These are phyloP conservation scores for Neckera pumila DNA, from an alignment of 225 moss, liverwort and hornwort species.

Conservation along the genomic window DNA sequence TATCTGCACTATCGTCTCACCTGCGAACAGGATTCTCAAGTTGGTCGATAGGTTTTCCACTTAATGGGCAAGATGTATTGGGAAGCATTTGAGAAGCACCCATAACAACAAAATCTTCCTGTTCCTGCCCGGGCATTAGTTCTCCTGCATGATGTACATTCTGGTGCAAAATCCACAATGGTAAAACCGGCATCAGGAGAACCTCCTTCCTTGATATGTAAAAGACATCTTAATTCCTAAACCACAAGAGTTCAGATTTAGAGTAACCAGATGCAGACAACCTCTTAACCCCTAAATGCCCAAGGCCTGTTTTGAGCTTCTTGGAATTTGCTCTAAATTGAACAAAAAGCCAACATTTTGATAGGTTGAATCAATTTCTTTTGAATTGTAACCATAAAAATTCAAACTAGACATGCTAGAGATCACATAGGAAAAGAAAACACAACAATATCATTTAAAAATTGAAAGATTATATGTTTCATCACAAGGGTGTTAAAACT, in stretches of 20 bases:
- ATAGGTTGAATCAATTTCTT: too few relatives aligned
- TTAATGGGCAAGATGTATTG: conserved; percentile 66
- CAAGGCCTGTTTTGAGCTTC: too few relatives aligned
- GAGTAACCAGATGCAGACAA: background rate
- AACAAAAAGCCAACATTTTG: too few relatives aligned
- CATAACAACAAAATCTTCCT: conserved; percentile 85
- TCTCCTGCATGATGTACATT: conserved; percentile 88
- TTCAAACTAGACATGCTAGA: too few relatives aligned
- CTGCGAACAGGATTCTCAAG: conserved; percentile 86
- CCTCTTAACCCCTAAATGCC: too few relatives aligned
- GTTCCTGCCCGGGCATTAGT: conserved; percentile 85
- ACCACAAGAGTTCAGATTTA: background rate
- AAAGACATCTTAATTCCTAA: background rate
- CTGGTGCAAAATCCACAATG: conserved; percentile 22
- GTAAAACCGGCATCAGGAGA: background rate
- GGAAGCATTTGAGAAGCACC: conserved; percentile 48
- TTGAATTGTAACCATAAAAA: too few relatives aligned
- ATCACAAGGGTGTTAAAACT: too few relatives aligned
- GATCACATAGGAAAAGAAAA: too few relatives aligned
- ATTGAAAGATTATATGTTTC: too few relatives aligned
- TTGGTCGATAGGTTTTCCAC: conserved; percentile 72
- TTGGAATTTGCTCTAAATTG: too few relatives aligned
- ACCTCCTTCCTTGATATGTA: background rate
- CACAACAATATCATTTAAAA: too few relatives aligned
- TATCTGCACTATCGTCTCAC: conserved; percentile 25